A percentile compares a stretch with the other conserved stretches of the same genome.
phyloP scores from a whole-genome alignment of 2,329 filamentous ascomycete species.

The Verticillium dahliae region DNA sequence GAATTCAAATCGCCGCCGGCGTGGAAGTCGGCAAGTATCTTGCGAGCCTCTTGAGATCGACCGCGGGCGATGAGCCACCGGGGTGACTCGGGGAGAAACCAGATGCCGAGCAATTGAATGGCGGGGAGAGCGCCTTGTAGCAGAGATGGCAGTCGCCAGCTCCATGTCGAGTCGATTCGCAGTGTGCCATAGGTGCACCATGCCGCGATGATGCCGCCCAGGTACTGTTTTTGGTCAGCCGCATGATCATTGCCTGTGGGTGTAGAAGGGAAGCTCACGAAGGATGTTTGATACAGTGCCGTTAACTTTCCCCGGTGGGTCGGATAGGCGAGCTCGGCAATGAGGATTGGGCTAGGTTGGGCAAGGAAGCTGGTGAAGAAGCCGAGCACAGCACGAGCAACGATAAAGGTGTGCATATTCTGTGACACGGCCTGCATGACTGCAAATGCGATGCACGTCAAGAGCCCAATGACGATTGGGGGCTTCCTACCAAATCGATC shows the following conservation, averaged over 20 bases:
- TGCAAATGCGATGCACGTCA: conserved; percentile 21
- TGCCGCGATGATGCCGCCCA: conserved; percentile 20
- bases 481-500: conserved; percentile 32
- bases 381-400: conserved; percentile 22
- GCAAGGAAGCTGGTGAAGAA: conserved; percentile 21
- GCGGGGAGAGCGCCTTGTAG: conserved; percentile 16
- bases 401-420: conserved; percentile 20
- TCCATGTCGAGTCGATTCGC: conserved; percentile 14
- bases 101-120: conserved; percentile 16
- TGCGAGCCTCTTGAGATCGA: background rate
- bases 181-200: conserved; percentile 21
- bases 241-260: too few species aligned
- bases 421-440: conserved; percentile 23
- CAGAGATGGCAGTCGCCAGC: conserved; percentile 19
- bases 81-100: conserved; percentile 18
- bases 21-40: conserved; percentile 16
- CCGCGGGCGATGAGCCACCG: conserved; percentile 7
- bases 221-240: conserved; percentile 11
- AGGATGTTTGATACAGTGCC: conserved; percentile 24
- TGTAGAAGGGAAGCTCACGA: conserved; percentile 9
- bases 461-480: conserved; percentile 25
- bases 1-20: conserved; percentile 22
- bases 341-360: conserved; percentile 23
- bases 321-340: conserved; percentile 26
- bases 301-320: conserved; percentile 25